Conservation (phyloP, 2,329 filamentous ascomycete species). For the Penicillium sp. region DNA sequence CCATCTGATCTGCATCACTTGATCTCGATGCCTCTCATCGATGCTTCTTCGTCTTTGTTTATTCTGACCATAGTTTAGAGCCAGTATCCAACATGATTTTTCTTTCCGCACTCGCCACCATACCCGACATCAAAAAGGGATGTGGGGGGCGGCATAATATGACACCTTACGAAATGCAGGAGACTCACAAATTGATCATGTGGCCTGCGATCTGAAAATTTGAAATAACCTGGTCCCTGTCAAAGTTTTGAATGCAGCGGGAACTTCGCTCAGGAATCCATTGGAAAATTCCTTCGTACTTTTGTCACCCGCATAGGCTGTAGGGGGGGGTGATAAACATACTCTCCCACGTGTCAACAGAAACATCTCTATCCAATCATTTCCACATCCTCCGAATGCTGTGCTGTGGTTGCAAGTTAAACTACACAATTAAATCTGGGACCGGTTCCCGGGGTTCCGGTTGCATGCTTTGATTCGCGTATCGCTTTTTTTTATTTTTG, state of each 20-base stretch:
- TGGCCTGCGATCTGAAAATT: constrained; percentile 2
- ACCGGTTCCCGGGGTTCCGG: neutral
- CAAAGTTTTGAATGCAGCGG: neutral
- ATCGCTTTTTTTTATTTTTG: neutral
- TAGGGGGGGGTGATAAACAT: too few relatives aligned
- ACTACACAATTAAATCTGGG: neutral
- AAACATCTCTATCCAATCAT: neutral
- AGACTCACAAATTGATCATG: neutral
- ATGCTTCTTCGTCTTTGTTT: neutral
- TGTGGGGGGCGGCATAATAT: neutral
- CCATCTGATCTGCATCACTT: neutral
- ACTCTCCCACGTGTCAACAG: neutral
- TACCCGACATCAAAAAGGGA: neutral
- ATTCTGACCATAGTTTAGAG: neutral
- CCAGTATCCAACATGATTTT: neutral
- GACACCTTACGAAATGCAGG: neutral
- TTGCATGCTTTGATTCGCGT: neutral
- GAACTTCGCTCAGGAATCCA: neutral
- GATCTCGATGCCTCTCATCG: neutral
- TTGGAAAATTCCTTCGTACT: neutral
- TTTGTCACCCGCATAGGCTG: neutral
- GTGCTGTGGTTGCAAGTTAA: neutral
- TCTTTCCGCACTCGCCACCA: neutral
- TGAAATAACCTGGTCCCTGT: constrained; percentile 1
- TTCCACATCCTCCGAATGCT: too few relatives aligned